These are phyloP conservation scores for Arachis hypogaea DNA, from an alignment of 306 rosid species.

Conservation along the genomic window DNA sequence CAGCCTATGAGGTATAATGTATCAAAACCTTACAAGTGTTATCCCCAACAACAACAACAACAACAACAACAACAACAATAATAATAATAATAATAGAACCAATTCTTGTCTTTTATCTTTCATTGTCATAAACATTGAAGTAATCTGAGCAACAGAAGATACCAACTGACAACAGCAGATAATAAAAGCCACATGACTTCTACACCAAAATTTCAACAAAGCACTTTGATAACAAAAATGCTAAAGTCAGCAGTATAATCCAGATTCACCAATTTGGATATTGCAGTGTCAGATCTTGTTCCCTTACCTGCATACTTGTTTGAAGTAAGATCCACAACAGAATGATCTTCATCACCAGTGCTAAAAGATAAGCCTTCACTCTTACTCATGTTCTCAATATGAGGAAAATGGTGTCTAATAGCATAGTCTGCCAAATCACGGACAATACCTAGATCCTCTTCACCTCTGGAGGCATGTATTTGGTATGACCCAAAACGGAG, in stretches of 20 bases:
- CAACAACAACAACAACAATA: not conserved
- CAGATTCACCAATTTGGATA: conserved; percentile 26
- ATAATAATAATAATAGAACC: not conserved
- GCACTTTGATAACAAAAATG: conserved; percentile 7
- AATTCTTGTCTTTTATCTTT: not conserved
- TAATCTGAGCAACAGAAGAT: conserved; percentile 21
- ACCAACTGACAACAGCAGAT: conserved; percentile 4
- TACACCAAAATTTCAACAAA: not conserved
- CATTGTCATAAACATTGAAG: conserved; percentile 7
- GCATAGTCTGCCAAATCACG: conserved; percentile 86
- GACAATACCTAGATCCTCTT: conserved; percentile 77
- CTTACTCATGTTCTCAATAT: conserved; percentile 78
- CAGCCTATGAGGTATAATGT: conserved; percentile 1
- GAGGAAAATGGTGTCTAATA: conserved; percentile 88
- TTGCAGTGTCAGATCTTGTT: conserved; percentile 14
- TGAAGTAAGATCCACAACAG: conserved; percentile 92
- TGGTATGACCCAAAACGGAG: conserved; percentile 97
- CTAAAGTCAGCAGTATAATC: conserved; percentile 4
- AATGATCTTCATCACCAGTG: conserved; percentile 74
- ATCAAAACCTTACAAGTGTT: not conserved
- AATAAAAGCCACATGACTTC: not conserved
- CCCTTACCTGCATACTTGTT: conserved; percentile 93
- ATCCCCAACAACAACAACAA: not conserved
- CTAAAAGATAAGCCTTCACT: conserved; percentile 86
- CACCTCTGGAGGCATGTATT: conserved; percentile 83